These are phyloP conservation scores for Pythium scleroteichum DNA, from an alignment of 352 stramenopile species.

Conservation along the genomic window DNA sequence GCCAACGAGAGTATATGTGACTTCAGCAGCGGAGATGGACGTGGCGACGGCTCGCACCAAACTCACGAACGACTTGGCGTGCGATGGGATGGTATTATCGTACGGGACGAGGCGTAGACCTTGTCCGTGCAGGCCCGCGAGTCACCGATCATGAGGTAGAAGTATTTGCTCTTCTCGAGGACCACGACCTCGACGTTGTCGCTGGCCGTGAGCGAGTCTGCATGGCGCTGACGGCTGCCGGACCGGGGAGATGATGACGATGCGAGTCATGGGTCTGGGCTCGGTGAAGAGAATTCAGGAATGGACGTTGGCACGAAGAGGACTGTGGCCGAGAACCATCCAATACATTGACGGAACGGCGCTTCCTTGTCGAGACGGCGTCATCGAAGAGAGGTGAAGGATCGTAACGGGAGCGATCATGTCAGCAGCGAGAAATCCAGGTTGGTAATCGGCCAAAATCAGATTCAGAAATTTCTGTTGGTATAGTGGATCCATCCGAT, in stretches of 20 bases:
- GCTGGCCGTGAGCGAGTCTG: slow-evolving; percentile 34
- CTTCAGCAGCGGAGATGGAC: slow-evolving; percentile 27
- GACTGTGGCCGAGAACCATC: too few relatives aligned
- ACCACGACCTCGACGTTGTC: slow-evolving; percentile 55
- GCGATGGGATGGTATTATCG: slow-evolving; percentile 46
- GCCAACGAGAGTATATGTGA: slow-evolving; percentile 37
- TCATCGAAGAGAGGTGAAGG: too few relatives aligned
- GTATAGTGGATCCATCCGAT: too few relatives aligned
- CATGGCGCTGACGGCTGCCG: slow-evolving; percentile 44
- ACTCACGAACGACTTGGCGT: slow-evolving; percentile 13
- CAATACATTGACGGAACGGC: too few relatives aligned
- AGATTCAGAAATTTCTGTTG: too few relatives aligned
- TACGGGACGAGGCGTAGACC: slow-evolving; percentile 54
- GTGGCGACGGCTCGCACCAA: slow-evolving; percentile 27
- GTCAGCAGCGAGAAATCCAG: too few relatives aligned
- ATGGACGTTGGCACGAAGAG: too few relatives aligned
- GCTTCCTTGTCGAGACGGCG: too few relatives aligned
- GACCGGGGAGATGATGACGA: slow-evolving; percentile 59
- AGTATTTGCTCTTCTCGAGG: slow-evolving; percentile 56
- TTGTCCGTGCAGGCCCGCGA: slow-evolving; percentile 56
- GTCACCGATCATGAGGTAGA: slow-evolving; percentile 47
- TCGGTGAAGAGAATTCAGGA: background rate
- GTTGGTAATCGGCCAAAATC: too few relatives aligned
- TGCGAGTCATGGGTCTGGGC: slow-evolving; percentile 25
- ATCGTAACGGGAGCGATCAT: too few relatives aligned